A percentile compares a stretch with the other conserved stretches of the same genome.
These are phyloP conservation scores for Stenocarpella maydis DNA, from an alignment of 2,329 filamentous ascomycete species.

Conservation along the genomic window DNA sequence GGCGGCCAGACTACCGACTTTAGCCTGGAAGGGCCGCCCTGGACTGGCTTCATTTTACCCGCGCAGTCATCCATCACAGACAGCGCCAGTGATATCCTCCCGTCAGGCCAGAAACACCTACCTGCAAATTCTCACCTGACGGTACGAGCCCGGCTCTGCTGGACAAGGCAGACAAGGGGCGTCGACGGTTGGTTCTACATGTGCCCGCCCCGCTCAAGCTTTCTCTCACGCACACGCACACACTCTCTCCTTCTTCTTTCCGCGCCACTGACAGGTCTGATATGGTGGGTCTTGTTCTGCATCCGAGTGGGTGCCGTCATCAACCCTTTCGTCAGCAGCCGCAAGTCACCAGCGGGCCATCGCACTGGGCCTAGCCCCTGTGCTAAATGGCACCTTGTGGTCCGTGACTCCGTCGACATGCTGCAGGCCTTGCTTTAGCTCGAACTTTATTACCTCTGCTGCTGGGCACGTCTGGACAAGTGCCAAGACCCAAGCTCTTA, in stretches of 20 bases:
- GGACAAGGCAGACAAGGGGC: not conserved
- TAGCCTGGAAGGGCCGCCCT: slow-evolving; percentile 55
- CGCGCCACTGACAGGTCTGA: slow-evolving; percentile 15
- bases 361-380: slow-evolving; percentile 2
- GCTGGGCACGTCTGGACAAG: not conserved
- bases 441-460: slow-evolving; percentile 29
- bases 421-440: slow-evolving; percentile 27
- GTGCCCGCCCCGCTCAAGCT: slow-evolving; percentile 1
- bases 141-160: not conserved
- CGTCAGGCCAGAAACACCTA: not conserved
- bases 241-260: not conserved
- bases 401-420: slow-evolving; percentile 28
- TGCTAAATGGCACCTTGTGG: slow-evolving; percentile 20
- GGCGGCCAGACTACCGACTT: slow-evolving; percentile 41
- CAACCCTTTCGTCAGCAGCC: slow-evolving; percentile 1
- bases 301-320: slow-evolving; percentile 24
- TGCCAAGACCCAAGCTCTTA: slow-evolving; percentile 10
- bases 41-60: slow-evolving; percentile 47
- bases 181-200: not conserved
- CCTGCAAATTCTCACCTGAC: not conserved
- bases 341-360: slow-evolving; percentile 14
- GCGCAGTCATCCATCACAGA: slow-evolving; percentile 21
- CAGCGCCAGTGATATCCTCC: slow-evolving; percentile 22
- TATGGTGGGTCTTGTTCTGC: slow-evolving; percentile 13
- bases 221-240: not conserved